Percentiles rank a stretch among this genome's conserved stretches.
Conservation (phyloP, 129 eudicot species). For the Pseudognaphalium luteoalbum region DNA sequence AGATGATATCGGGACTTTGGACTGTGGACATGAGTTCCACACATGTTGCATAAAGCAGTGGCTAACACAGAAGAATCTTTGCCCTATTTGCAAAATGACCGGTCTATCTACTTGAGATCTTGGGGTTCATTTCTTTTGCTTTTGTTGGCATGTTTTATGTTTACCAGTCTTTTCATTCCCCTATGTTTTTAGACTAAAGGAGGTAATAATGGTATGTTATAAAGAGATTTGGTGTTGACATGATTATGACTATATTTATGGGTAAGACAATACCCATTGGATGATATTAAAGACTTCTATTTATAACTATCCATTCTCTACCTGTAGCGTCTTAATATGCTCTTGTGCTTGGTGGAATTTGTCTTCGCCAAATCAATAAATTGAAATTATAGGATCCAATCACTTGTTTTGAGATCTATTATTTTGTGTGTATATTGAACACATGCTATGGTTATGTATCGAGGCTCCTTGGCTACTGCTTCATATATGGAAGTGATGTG, state of each 20-base stretch:
- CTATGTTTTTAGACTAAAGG: neutral
- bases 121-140: conserved; percentile 22
- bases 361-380: neutral
- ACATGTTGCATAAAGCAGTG: conserved; percentile 79
- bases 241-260: conserved; percentile 21
- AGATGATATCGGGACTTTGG: conserved; percentile 72
- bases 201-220: conserved; percentile 23
- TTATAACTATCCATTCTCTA: neutral
- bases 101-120: conserved; percentile 40
- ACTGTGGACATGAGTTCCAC: conserved; percentile 92
- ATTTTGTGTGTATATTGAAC: neutral
- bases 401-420: neutral
- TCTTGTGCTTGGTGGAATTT: neutral
- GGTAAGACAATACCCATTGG: neutral
- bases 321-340: neutral
- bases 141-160: conserved; percentile 27
- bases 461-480: too few relatives aligned
- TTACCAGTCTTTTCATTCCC: neutral
- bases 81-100: conserved; percentile 93
- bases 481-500: neutral
- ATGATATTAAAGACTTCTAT: too few relatives aligned
- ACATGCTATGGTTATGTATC: neutral
- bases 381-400: neutral
- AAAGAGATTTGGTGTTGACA: conserved; percentile 22
- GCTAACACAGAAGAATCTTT: conserved; percentile 71